Conservation (phyloP, 2,329 filamentous ascomycete genomes). For the Colletotrichum lini region DNA sequence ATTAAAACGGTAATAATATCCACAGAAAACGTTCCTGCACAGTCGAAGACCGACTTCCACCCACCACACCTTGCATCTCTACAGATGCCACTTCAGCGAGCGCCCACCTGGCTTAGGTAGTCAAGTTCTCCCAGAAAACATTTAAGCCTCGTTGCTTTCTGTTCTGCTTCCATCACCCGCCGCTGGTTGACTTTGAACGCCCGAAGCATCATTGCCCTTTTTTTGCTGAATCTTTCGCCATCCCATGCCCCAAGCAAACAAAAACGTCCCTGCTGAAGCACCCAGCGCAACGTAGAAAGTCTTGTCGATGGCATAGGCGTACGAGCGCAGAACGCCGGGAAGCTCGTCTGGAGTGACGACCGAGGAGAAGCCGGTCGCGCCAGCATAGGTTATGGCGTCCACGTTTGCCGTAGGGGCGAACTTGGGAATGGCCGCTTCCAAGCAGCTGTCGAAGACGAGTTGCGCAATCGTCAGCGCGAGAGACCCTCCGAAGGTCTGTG, state of each 20-base stretch:
- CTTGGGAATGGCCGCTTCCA: not conserved
- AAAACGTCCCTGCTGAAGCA: not conserved
- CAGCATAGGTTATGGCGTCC: conserved; percentile 10
- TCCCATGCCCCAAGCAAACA: conserved; percentile 6
- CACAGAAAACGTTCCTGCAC: not conserved
- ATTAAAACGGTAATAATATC: too few relatives aligned
- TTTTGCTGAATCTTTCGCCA: conserved; percentile 15
- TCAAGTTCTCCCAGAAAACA: not conserved
- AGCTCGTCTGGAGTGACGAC: conserved; percentile 18
- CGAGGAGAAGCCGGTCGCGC: conserved; percentile 2
- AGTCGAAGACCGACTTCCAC: too few relatives aligned
- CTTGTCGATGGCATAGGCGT: conserved; percentile 17
- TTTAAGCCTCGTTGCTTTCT: not conserved
- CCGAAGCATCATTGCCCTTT: not conserved
- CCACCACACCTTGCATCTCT: not conserved
- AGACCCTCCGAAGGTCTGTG: conserved; percentile 9
- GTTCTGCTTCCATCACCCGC: not conserved
- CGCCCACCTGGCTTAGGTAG: not conserved
- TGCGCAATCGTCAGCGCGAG: not conserved
- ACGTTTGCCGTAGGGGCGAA: not conserved
- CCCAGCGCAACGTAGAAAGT: conserved; percentile 2
- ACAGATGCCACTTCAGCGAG: conserved; percentile 8
- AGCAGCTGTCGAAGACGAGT: not conserved
- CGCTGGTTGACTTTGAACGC: not conserved
- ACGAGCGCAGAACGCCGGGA: not conserved